Base-by-base conservation (phyloP, 1,139 yeast species). In the Taphrina populina region DNA sequence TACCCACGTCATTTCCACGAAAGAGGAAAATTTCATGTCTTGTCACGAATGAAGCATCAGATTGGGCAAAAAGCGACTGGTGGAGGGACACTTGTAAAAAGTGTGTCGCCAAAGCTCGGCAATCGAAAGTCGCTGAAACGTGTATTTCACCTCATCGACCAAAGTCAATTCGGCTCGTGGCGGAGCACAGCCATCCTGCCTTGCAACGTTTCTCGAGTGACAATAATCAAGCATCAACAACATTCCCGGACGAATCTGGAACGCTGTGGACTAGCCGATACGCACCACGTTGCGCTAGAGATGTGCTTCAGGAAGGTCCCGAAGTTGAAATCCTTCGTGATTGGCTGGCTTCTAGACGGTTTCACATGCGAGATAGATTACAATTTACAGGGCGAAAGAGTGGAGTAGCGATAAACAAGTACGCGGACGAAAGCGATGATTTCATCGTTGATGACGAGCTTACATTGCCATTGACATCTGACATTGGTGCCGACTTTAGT, bases 301-400 rank as follows among this genome's bases (percentile, higher is more conserved):
- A 49, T n/a, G 56, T 56, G 17, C 30, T 56, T 11, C 39, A 27
- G 27, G 41, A 44, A 4, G 58, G 37, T 15, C 3, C 26, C 7
- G 56, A 47, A 17, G 52, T 37, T 10, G 20, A 11, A 8, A 27
- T 32, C 19, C 27, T 56, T 20, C 30, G 39, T 3, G 55, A 40
- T 26, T 56, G 58, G 58, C 32, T 56, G 11, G 21, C 34, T 17
- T 26, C 54, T 8, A 37, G 58, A 6, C 46, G 49, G 6, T 32
- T 49, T 7, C 44, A 21, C 23, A 37, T 13, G 24, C 13, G 20
- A 1, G 27, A 15, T n/a, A 32, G 46, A 13, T 36, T 37, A 11
- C 13, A 29, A 13, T 29, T 39, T 21, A 15, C 13, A 23, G 3
- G 11, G n/a, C 10, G 20, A 27, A 20, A 20, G 53, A 8, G 11